Conservation (phyloP, 2,329 filamentous ascomycete species). For the Scytalidium lignicola region DNA sequence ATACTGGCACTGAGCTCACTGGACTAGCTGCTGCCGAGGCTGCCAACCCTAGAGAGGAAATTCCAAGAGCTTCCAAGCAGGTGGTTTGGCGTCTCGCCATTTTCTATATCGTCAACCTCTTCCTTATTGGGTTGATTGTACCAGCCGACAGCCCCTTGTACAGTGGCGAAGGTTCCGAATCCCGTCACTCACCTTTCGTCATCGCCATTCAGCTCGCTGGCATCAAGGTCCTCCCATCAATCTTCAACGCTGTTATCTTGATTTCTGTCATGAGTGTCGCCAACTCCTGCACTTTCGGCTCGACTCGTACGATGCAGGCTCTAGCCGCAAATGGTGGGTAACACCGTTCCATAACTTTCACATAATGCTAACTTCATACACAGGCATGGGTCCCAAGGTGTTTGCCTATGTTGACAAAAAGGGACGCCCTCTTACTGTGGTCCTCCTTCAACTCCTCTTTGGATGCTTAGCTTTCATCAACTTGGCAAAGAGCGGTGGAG, state of each 20-base stretch:
- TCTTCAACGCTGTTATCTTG: constrained; percentile 65
- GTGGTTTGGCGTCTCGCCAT: constrained; percentile 57
- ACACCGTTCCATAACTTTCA: not conserved
- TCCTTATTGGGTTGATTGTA: constrained; percentile 56
- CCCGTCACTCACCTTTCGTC: constrained; percentile 40
- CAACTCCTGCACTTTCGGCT: constrained; percentile 49
- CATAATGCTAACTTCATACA: not conserved
- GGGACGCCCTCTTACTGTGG: constrained; percentile 54
- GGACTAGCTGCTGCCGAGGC: constrained; percentile 62
- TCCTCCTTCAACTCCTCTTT: constrained; percentile 46
- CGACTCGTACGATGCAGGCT: constrained; percentile 46
- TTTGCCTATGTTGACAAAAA: constrained; percentile 56
- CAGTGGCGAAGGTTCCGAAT: constrained; percentile 15
- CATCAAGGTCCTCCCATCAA: constrained; percentile 58
- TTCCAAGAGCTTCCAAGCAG: constrained; percentile 57
- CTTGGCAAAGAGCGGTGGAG: constrained; percentile 34
- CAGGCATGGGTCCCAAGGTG: constrained; percentile 37
- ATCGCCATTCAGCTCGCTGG: constrained; percentile 60
- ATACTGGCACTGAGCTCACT: constrained; percentile 57
- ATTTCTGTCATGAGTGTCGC: constrained; percentile 62
- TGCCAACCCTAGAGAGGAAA: constrained; percentile 56
- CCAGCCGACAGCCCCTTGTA: constrained; percentile 60
- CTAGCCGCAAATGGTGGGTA: constrained; percentile 35
- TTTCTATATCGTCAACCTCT: constrained; percentile 57
- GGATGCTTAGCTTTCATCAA: constrained; percentile 55